These are phyloP conservation scores for Trichophyton schoenleinii DNA, from an alignment of 2,329 filamentous ascomycete species.

Conservation along the genomic window DNA sequence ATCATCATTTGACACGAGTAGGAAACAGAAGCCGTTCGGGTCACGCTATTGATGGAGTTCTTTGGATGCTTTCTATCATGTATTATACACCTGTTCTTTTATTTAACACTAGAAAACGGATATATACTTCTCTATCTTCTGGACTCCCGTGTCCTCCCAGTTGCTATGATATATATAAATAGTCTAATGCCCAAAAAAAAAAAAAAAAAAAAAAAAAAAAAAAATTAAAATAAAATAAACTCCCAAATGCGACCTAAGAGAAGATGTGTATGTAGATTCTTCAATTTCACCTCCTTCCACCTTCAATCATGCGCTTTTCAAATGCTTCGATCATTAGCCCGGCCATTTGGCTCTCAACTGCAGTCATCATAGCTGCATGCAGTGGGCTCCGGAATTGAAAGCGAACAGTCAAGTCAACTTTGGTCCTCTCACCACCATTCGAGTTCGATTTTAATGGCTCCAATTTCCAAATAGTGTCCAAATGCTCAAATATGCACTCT, in stretches of 20 bases:
- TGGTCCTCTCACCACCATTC: constrained; percentile 41
- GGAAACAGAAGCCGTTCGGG: neutral
- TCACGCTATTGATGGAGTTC: neutral
- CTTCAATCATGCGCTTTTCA: constrained; percentile 59
- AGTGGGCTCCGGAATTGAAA: constrained; percentile 84
- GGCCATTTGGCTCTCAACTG: constrained; percentile 63
- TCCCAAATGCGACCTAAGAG: neutral
- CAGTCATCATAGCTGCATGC: constrained; percentile 68
- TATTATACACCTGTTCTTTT: constrained; percentile 6
- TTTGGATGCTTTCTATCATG: neutral
- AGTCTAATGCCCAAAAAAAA: neutral
- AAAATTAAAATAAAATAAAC: neutral
- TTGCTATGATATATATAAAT: neutral
- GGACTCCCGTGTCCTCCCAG: neutral
- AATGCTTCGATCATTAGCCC: constrained; percentile 41
- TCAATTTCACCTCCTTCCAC: constrained; percentile 31
- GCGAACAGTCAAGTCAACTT: constrained; percentile 62
- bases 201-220: too few relatives aligned
- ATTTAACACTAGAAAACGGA: constrained; percentile 1
- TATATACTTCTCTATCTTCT: constrained; percentile 1
- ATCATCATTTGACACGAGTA: neutral
- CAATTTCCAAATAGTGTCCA: constrained; percentile 34
- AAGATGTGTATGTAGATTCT: neutral
- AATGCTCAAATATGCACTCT: constrained; percentile 43
- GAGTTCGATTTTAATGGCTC: constrained; percentile 23